phyloP scores from a whole-genome alignment of 768 basidiomycete genomes.

The Cyclocybe aegerita region DNA sequence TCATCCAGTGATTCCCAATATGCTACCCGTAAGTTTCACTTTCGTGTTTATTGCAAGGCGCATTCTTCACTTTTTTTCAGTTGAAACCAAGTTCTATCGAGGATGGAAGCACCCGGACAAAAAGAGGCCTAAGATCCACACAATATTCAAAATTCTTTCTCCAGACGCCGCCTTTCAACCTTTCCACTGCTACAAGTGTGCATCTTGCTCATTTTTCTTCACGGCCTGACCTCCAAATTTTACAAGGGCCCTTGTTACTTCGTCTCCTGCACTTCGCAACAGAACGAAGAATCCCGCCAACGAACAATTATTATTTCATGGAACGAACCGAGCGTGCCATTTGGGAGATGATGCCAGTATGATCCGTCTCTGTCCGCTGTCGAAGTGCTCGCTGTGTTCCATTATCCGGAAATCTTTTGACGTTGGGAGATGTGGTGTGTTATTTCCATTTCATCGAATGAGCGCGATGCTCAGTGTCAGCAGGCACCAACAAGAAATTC shows the following conservation, averaged over 20 bases:
- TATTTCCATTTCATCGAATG: background rate
- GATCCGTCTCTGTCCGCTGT: constrained; percentile 45
- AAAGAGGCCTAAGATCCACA: constrained; percentile 43
- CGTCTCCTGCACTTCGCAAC: constrained; percentile 19
- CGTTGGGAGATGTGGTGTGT: constrained; percentile 54
- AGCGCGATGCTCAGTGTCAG: constrained; percentile 1
- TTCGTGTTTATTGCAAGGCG: background rate
- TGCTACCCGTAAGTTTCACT: constrained; percentile 34
- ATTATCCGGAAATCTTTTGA: constrained; percentile 63
- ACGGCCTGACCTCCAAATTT: background rate
- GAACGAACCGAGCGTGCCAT: constrained; percentile 58
- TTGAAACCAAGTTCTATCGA: constrained; percentile 47
- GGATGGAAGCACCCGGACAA: constrained; percentile 61
- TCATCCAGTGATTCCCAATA: constrained; percentile 32
- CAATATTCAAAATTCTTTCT: constrained; percentile 51
- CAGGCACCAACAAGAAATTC: constrained; percentile 57
- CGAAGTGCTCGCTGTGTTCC: constrained; percentile 54
- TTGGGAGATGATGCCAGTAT: constrained; percentile 52
- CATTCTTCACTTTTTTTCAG: constrained; percentile 25
- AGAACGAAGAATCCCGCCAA: constrained; percentile 34
- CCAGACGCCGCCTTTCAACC: constrained; percentile 41
- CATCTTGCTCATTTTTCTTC: background rate
- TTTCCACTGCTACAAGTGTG: constrained; percentile 47
- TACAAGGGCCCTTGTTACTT: constrained; percentile 29
- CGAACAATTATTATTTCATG: constrained; percentile 66